A percentile compares a stretch with the other conserved stretches of the same genome.
Conservation (phyloP, 345 rosid species). For the Aurinia saxatilis region DNA sequence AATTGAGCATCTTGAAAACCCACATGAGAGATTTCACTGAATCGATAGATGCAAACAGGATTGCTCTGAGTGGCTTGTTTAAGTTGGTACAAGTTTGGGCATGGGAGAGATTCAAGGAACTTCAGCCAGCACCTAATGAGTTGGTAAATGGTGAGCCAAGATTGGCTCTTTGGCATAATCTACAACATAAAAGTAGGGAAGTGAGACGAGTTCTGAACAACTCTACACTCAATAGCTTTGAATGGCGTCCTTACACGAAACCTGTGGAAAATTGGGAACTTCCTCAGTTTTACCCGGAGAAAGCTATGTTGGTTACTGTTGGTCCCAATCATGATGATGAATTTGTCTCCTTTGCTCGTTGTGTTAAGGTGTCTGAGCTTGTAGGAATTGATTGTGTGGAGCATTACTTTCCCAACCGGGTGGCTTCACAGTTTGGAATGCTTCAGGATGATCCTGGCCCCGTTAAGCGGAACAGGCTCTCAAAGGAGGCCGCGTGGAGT, state of each 20-base stretch:
- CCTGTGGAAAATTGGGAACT: slow-evolving; percentile 11
- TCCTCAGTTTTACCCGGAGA: slow-evolving; percentile 25
- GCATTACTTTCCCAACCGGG: slow-evolving; percentile 45
- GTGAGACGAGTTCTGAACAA: slow-evolving; percentile 20
- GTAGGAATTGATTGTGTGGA: slow-evolving; percentile 34
- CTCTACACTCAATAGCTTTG: slow-evolving; percentile 23
- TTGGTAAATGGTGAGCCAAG: slow-evolving; percentile 29
- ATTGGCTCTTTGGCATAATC: slow-evolving; percentile 27
- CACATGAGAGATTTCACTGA: not conserved
- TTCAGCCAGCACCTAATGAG: slow-evolving; percentile 21
- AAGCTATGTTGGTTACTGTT: slow-evolving; percentile 12
- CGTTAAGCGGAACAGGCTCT: not conserved
- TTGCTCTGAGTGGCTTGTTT: slow-evolving; percentile 23
- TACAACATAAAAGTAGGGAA: not conserved
- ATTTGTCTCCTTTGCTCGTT: slow-evolving; percentile 24
- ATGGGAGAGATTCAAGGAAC: slow-evolving; percentile 40
- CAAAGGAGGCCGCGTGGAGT: slow-evolving; percentile 7
- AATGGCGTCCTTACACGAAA: slow-evolving; percentile 44
- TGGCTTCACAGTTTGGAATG: slow-evolving; percentile 54
- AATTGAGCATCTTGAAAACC: slow-evolving; percentile 26
- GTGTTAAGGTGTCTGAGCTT: slow-evolving; percentile 30
- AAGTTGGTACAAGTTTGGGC: slow-evolving; percentile 45
- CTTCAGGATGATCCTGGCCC: slow-evolving; percentile 41
- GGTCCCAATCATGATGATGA: slow-evolving; percentile 21
- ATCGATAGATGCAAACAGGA: not conserved